Percentiles rank a stretch among this genome's conserved stretches.
phyloP scores from a whole-genome alignment of 441 rosid species.

The Corymbia citriodora region DNA sequence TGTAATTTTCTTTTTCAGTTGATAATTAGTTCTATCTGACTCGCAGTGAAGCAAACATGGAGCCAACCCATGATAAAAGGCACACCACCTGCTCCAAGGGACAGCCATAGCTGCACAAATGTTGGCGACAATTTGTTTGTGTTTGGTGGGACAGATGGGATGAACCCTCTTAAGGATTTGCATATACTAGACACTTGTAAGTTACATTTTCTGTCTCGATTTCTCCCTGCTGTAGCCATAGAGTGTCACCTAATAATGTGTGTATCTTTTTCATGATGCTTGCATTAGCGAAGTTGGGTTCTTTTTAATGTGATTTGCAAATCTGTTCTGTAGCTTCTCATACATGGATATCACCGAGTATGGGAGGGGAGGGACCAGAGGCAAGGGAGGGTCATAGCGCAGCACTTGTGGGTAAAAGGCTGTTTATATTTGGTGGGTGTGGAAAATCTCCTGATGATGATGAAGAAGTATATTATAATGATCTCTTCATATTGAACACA shows the following conservation, averaged over 20 bases:
- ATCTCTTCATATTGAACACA: constrained; percentile 79
- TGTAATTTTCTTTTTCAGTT: not conserved
- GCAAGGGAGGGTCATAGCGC: constrained; percentile 96
- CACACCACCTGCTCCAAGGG: constrained; percentile 76
- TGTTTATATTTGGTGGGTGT: constrained; percentile 89
- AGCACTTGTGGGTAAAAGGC: constrained; percentile 83
- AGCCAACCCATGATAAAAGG: constrained; percentile 73
- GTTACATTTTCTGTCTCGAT: constrained; percentile 1
- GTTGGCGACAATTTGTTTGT: constrained; percentile 70
- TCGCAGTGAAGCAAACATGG: constrained; percentile 77
- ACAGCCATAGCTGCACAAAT: constrained; percentile 83
- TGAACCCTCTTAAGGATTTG: constrained; percentile 73
- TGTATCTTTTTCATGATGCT: not conserved
- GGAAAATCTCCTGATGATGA: constrained; percentile 62
- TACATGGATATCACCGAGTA: constrained; percentile 79
- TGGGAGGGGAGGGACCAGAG: constrained; percentile 89
- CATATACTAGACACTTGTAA: constrained; percentile 81
- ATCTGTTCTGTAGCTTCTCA: constrained; percentile 51
- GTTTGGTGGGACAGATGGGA: constrained; percentile 96
- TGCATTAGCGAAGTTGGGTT: not conserved
- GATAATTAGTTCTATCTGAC: constrained; percentile 1
- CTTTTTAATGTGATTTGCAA: not conserved
- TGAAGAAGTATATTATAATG: constrained; percentile 82
- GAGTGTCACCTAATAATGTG: not conserved
- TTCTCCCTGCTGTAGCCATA: not conserved